Evolutionary conservation across 805 yeast species (phyloP).

Genomic region (Candida michaelii): DNA sequence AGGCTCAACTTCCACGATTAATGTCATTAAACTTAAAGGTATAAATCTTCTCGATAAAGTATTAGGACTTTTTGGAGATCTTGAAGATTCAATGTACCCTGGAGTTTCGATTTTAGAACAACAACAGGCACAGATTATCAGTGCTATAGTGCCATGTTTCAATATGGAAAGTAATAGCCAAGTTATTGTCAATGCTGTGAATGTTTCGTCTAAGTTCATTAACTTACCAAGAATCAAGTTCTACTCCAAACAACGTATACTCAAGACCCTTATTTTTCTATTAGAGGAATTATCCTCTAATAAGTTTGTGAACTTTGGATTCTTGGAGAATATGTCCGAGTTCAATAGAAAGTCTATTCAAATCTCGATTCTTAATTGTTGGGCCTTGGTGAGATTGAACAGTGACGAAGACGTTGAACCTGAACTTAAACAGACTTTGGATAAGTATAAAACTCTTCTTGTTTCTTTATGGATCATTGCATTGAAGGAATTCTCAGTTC

Average conservation of each 20-base stretch:
- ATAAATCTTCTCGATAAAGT: constrained; percentile 63
- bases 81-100: constrained; percentile 71
- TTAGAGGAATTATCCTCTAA: constrained; percentile 56
- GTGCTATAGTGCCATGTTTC: constrained; percentile 88
- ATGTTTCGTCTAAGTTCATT: constrained; percentile 74
- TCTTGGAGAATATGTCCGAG: constrained; percentile 47
- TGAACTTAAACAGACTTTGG: constrained; percentile 50
- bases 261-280: constrained; percentile 63
- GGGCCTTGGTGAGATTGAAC: constrained; percentile 61
- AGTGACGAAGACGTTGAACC: constrained; percentile 22
- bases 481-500: constrained; percentile 69
- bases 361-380: constrained; percentile 62
- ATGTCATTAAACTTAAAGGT: constrained; percentile 62
- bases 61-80: constrained; percentile 56
- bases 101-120: constrained; percentile 76
- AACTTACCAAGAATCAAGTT: constrained; percentile 44
- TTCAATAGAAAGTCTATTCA: constrained; percentile 52
- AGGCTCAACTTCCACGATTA: constrained; percentile 73
- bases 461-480: constrained; percentile 79
- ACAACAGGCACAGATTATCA: constrained; percentile 90
- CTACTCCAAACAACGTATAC: constrained; percentile 48
- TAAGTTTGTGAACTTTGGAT: constrained; percentile 53
- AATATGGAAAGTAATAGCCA: constrained; percentile 67
- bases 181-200: constrained; percentile 74
- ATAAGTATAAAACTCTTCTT: constrained; percentile 57